These are phyloP conservation scores for Spathaspora gorwiae DNA, from an alignment of 805 yeast species.

Conservation along the genomic window DNA sequence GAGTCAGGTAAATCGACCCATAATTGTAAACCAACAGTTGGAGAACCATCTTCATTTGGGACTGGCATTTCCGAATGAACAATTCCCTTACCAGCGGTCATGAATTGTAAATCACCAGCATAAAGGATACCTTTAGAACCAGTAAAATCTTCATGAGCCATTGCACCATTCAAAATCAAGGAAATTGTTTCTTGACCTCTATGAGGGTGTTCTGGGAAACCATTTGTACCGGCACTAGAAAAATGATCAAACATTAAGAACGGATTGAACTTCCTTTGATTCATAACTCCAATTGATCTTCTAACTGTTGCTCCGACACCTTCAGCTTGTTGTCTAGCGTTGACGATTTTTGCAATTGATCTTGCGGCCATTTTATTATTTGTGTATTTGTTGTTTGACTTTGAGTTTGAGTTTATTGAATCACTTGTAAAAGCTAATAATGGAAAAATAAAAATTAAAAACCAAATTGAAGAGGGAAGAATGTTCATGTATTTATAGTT, in stretches of 20 bases:
- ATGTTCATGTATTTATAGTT: conserved; percentile 7
- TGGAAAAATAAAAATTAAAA: conserved; percentile 4
- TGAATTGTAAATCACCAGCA: conserved; percentile 85
- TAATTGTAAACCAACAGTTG: conserved; percentile 65
- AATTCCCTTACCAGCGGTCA: conserved; percentile 90
- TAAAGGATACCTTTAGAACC: conserved; percentile 73
- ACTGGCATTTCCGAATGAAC: conserved; percentile 87
- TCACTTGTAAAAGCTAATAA: not conserved
- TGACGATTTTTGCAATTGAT: conserved; percentile 26
- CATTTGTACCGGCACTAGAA: conserved; percentile 55
- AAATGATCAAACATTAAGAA: conserved; percentile 82
- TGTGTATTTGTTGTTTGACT: not conserved
- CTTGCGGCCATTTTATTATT: conserved; percentile 17
- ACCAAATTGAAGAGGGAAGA: not conserved
- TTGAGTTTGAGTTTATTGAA: not conserved
- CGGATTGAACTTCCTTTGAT: conserved; percentile 73
- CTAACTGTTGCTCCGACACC: conserved; percentile 88
- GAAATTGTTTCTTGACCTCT: conserved; percentile 38
- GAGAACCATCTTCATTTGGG: conserved; percentile 44
- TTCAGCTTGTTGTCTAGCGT: conserved; percentile 69
- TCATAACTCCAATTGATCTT: conserved; percentile 68
- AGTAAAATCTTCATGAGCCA: conserved; percentile 63
- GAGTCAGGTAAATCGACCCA: conserved; percentile 81
- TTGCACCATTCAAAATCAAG: conserved; percentile 28
- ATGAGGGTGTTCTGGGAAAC: conserved; percentile 45